These are phyloP conservation scores for Hemileia vastatrix DNA, from an alignment of 1,284 basidiomycete species.

Conservation along the genomic window DNA sequence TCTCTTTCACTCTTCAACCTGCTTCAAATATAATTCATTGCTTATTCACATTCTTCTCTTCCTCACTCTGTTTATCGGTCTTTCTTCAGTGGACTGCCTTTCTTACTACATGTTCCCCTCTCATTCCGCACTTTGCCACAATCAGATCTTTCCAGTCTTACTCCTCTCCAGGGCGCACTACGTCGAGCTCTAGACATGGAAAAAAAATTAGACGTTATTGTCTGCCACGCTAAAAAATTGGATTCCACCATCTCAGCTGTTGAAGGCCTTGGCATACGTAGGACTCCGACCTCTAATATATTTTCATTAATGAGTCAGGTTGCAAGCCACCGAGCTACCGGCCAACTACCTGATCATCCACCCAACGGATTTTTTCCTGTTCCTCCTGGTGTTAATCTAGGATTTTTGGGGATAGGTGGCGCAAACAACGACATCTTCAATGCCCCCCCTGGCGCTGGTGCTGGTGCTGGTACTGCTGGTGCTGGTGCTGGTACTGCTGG, in stretches of 20 bases:
- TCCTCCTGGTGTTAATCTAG: background rate
- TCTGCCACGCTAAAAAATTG: slow-evolving; percentile 13
- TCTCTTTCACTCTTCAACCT: background rate
- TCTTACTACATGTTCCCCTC: slow-evolving; percentile 17
- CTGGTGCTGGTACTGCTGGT: slow-evolving; percentile 1
- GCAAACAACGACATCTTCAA: background rate
- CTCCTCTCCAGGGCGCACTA: slow-evolving; percentile 11
- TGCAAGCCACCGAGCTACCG: background rate
- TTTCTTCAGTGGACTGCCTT: slow-evolving; percentile 19
- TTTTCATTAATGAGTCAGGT: too few relatives aligned
- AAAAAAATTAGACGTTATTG: slow-evolving; percentile 5
- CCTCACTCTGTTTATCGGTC: background rate
- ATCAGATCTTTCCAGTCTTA: too few relatives aligned
- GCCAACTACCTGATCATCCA: background rate
- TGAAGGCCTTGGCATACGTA: too few relatives aligned
- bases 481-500: too few relatives aligned
- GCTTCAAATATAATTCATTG: background rate
- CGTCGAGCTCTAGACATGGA: slow-evolving; percentile 15
- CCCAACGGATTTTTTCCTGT: background rate
- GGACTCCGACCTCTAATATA: too few relatives aligned
- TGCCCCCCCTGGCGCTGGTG: background rate
- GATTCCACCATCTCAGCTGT: too few relatives aligned
- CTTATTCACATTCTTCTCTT: background rate
- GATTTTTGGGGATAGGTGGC: background rate
- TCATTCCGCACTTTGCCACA: background rate